phyloP scores from a whole-genome alignment of 768 basidiomycete species.

The Boletus fagicola region DNA sequence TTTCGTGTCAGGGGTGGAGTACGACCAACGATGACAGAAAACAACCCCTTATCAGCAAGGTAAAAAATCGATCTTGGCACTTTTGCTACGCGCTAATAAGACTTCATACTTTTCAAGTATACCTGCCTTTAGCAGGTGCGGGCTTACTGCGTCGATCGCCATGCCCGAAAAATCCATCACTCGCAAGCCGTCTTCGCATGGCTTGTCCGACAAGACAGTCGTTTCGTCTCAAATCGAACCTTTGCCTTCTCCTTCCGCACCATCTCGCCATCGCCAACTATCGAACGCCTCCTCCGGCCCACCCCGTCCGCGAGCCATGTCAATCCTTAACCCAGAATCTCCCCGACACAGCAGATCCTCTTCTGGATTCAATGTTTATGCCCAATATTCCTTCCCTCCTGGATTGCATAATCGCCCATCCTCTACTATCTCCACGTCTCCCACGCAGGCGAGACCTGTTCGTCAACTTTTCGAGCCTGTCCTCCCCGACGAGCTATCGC shows the following conservation, averaged over 20 bases:
- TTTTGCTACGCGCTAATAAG: neutral
- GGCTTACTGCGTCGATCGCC: constrained; percentile 45
- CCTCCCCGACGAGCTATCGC: constrained; percentile 69
- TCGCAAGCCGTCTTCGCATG: constrained; percentile 39
- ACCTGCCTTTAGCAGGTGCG: constrained; percentile 41
- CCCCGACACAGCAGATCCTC: constrained; percentile 35
- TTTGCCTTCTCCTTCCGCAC: constrained; percentile 42
- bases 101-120: constrained; percentile 3
- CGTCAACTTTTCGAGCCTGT: constrained; percentile 66
- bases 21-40: constrained; percentile 10
- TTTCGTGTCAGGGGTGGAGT: constrained; percentile 22
- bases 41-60: constrained; percentile 8
- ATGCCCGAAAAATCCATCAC: constrained; percentile 52
- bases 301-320: constrained; percentile 18
- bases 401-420: constrained; percentile 11
- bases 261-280: constrained; percentile 14
- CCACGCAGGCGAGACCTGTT: constrained; percentile 49
- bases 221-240: constrained; percentile 39
- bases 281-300: constrained; percentile 12
- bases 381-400: constrained; percentile 24
- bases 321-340: constrained; percentile 18
- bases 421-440: constrained; percentile 20
- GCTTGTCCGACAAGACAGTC: constrained; percentile 42
- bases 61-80: neutral
- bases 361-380: constrained; percentile 38